Conservation (phyloP, 768 basidiomycete genomes). For the Tephrocybe rancida region DNA sequence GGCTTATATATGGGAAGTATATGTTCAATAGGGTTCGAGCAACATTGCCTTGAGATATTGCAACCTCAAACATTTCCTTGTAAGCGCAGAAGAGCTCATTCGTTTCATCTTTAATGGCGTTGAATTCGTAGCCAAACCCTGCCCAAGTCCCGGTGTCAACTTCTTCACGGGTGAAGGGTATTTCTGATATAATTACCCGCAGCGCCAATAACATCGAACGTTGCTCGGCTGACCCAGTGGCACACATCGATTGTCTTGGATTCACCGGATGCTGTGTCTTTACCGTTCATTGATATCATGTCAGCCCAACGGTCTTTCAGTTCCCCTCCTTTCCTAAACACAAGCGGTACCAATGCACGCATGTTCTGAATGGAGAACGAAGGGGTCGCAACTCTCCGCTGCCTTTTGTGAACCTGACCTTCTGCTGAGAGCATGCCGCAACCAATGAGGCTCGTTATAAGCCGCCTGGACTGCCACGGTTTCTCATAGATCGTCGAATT, state of each 20-base stretch:
- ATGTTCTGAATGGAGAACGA: conserved; percentile 83
- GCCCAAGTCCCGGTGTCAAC: background rate
- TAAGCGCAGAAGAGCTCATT: conserved; percentile 81
- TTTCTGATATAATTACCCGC: conserved; percentile 53
- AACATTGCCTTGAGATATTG: conserved; percentile 57
- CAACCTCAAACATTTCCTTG: conserved; percentile 83
- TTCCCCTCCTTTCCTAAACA: conserved; percentile 67
- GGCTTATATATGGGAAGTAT: conserved; percentile 59
- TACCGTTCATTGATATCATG: conserved; percentile 32
- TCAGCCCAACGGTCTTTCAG: conserved; percentile 63
- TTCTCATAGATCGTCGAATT: conserved; percentile 79
- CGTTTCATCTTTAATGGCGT: conserved; percentile 76
- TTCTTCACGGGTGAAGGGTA: background rate
- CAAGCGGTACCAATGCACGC: conserved; percentile 69
- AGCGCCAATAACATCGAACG: conserved; percentile 91
- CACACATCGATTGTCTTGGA: conserved; percentile 65
- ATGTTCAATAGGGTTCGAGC: conserved; percentile 50
- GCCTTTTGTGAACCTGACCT: conserved; percentile 77
- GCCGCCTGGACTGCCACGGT: conserved; percentile 74
- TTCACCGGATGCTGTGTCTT: conserved; percentile 27
- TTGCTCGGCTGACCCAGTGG: conserved; percentile 80
- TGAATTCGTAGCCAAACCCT: conserved; percentile 90
- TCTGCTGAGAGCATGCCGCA: conserved; percentile 83
- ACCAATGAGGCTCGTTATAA: conserved; percentile 80
- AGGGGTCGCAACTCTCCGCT: conserved; percentile 74